Evolutionary conservation across 495 filamentous ascomycete genomes (phyloP).

Genomic region (Podospora bellae-mahoneyi): DNA sequence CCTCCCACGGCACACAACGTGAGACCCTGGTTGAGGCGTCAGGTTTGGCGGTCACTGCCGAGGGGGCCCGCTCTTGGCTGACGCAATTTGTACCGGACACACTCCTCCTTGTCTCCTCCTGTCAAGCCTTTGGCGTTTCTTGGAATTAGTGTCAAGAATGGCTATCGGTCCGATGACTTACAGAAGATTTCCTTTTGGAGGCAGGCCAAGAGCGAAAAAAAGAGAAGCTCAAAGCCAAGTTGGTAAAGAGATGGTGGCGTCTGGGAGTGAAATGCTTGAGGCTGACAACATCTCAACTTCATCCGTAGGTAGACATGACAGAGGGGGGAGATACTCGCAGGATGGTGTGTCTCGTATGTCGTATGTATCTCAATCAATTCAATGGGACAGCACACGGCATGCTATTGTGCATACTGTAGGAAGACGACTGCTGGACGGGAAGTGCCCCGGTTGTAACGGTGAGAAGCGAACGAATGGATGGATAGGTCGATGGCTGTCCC

Average conservation of each 20-base stretch:
- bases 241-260: background rate
- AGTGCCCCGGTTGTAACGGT: background rate
- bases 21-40: background rate
- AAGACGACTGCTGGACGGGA: background rate
- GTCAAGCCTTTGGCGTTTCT: background rate
- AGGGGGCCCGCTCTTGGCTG: background rate
- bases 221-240: background rate
- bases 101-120: background rate
- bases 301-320: background rate
- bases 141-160: background rate
- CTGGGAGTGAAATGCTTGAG: background rate
- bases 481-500: background rate
- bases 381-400: background rate
- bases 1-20: background rate
- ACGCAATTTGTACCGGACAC: background rate
- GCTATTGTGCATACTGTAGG: background rate
- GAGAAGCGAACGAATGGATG: background rate
- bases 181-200: background rate
- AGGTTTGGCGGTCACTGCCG: background rate
- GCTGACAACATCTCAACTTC: background rate
- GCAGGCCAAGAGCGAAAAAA: background rate
- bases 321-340: background rate
- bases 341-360: background rate
- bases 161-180: background rate
- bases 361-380: background rate